Conservation (phyloP, 148 eudicot species). For the Salicornia ramosissima region DNA sequence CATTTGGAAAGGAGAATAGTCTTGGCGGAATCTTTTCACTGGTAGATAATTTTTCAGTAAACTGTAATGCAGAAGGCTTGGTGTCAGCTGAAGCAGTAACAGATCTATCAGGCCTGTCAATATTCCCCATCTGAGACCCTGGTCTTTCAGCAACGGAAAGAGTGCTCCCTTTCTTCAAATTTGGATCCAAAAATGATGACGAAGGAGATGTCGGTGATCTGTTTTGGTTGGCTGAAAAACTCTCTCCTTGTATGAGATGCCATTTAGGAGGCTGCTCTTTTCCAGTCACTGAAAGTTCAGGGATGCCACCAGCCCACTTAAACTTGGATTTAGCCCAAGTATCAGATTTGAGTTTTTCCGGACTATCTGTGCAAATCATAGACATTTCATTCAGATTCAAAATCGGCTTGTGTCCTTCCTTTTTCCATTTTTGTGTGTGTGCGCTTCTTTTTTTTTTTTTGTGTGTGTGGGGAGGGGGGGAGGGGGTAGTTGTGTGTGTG, state of each 20-base stretch:
- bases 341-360: constrained; percentile 31
- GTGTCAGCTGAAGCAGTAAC: constrained; percentile 21
- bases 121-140: constrained; percentile 14
- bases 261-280: constrained; percentile 20
- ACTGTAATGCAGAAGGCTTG: constrained; percentile 24
- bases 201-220: constrained; percentile 27
- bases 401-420: background rate
- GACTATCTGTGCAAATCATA: constrained; percentile 25
- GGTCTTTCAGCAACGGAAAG: constrained; percentile 26
- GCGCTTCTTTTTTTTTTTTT: background rate
- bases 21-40: constrained; percentile 24
- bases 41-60: constrained; percentile 14
- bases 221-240: constrained; percentile 17
- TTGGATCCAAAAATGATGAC: constrained; percentile 24
- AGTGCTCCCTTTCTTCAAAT: constrained; percentile 21
- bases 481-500: background rate
- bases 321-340: constrained; percentile 26
- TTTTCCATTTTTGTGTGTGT: background rate
- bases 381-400: background rate
- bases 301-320: constrained; percentile 24
- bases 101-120: constrained; percentile 22
- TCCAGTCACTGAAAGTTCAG: constrained; percentile 24
- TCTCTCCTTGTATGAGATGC: constrained; percentile 25
- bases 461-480: background rate
- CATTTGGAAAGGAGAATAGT: constrained; percentile 23